Conservation (phyloP, 2,329 filamentous ascomycete genomes). For the Botrytis fragariae region DNA sequence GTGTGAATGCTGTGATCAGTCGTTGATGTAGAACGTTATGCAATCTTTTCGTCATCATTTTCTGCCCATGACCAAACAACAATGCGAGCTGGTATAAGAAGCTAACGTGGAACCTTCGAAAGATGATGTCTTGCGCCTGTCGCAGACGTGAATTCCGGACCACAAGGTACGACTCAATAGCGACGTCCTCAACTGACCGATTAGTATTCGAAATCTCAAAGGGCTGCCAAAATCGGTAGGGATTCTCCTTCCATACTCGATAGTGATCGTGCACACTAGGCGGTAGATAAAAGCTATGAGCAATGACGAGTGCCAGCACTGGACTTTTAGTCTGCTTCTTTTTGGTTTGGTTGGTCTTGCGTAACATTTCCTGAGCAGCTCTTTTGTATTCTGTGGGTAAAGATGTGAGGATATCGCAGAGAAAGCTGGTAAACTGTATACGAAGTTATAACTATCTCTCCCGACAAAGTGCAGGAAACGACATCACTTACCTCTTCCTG, state of each 20-base stretch:
- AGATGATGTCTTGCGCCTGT: background rate
- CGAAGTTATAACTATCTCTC: background rate
- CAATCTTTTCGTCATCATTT: background rate
- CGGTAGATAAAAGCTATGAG: background rate
- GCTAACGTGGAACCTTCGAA: background rate
- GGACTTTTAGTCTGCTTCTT: background rate
- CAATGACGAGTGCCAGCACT: background rate
- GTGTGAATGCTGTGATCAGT: background rate
- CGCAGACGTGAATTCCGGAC: background rate
- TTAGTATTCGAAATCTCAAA: background rate
- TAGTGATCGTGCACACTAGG: background rate
- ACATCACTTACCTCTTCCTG: background rate
- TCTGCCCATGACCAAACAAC: background rate
- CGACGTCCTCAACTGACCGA: background rate
- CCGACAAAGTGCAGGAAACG: background rate
- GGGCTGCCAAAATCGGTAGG: background rate
- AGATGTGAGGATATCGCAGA: background rate
- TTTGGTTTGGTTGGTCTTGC: background rate
- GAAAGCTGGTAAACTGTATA: background rate
- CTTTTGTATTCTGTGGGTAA: background rate
- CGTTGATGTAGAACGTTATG: background rate
- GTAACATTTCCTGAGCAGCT: background rate
- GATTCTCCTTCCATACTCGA: constrained; percentile 2
- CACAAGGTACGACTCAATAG: background rate
- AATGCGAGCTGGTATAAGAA: background rate